phyloP scores from a whole-genome alignment of 495 filamentous ascomycete genomes.

The Penicillium silybi region DNA sequence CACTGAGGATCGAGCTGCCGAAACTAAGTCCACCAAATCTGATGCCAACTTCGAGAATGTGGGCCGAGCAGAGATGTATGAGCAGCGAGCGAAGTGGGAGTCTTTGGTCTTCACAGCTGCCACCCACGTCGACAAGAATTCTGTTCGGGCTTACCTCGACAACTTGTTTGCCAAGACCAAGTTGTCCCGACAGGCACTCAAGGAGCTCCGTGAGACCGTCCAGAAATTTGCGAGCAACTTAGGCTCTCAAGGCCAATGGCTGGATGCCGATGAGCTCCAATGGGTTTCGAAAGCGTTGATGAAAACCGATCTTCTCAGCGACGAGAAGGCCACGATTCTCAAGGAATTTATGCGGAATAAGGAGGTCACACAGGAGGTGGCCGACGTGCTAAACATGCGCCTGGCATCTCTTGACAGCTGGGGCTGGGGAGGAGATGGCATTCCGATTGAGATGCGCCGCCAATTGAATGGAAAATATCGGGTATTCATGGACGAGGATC shows the following conservation, averaged over 20 bases:
- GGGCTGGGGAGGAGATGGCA: conserved; percentile 52
- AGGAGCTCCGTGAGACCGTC: conserved; percentile 40
- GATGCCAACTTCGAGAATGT: conserved; percentile 30
- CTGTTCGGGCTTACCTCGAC: conserved; percentile 49
- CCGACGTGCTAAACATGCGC: conserved; percentile 66
- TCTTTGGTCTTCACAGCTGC: conserved; percentile 49
- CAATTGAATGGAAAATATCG: conserved; percentile 60
- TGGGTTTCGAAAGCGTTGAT: conserved; percentile 55
- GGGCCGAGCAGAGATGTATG: conserved; percentile 46
- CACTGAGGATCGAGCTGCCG: conserved; percentile 1
- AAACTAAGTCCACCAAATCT: conserved; percentile 5
- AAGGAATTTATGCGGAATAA: conserved; percentile 57
- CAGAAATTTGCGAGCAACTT: conserved; percentile 42
- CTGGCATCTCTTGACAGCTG: conserved; percentile 55
- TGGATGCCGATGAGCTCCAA: conserved; percentile 36
- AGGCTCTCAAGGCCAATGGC: conserved; percentile 25
- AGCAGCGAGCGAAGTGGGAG: conserved; percentile 54
- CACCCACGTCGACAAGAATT: conserved; percentile 38
- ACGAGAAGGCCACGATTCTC: conserved; percentile 55
- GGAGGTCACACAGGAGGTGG: conserved; percentile 55
- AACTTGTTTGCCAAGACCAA: conserved; percentile 44
- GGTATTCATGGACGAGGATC: conserved; percentile 63
- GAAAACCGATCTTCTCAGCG: conserved; percentile 52
- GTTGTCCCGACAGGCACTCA: conserved; percentile 39
- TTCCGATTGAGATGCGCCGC: conserved; percentile 57